Percentiles rank a stretch among this genome's conserved stretches.
These are phyloP conservation scores for Panicum virgatum DNA, from an alignment of 202 grass and related monocot species.

Conservation along the genomic window DNA sequence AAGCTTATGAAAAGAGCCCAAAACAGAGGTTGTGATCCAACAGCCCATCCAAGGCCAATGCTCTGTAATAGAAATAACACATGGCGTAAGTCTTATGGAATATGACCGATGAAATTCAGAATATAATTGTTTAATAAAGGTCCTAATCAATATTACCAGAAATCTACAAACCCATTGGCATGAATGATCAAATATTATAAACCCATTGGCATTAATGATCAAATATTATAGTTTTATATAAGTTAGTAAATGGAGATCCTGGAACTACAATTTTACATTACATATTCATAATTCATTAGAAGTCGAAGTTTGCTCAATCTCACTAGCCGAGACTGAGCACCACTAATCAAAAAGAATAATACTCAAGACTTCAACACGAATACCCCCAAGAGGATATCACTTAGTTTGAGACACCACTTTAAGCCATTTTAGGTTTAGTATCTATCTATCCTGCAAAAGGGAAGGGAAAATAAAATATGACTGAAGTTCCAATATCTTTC, in stretches of 20 bases:
- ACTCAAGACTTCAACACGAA: background rate
- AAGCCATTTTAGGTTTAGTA: background rate
- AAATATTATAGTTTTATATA: background rate
- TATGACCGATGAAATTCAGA: slow-evolving; percentile 1
- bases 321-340: background rate
- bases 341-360: background rate
- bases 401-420: background rate
- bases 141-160: background rate
- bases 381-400: background rate
- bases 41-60: slow-evolving; percentile 75
- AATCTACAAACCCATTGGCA: too few species aligned
- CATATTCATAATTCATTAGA: background rate
- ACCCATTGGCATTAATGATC: background rate
- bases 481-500: background rate
- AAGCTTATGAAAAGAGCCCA: slow-evolving; percentile 97
- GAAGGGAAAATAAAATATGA: background rate
- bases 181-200: too few species aligned
- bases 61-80: slow-evolving; percentile 57
- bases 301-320: background rate
- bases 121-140: background rate
- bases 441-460: slow-evolving; percentile 7
- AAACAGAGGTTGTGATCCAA: slow-evolving; percentile 84
- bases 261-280: background rate
- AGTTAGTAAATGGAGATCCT: background rate
- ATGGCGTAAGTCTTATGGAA: slow-evolving; percentile 19